Conservation (phyloP, 2,329 filamentous ascomycete species). For the Didymella pinodella region DNA sequence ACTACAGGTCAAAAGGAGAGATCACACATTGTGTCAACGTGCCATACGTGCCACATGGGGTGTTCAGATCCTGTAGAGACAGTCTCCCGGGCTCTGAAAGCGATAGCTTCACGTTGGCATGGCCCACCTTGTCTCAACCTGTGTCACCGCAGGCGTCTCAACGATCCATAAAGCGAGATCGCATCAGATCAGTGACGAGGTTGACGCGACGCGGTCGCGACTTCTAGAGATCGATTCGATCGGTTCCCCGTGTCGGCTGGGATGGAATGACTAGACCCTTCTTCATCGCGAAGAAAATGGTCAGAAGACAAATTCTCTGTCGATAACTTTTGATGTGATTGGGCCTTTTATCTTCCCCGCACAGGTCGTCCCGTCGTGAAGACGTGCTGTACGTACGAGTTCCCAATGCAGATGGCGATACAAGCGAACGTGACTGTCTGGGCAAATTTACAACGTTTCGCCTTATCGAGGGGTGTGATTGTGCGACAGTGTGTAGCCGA, state of each 20-base stretch:
- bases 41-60: constrained; percentile 16
- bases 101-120: constrained; percentile 8
- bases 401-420: constrained; percentile 10
- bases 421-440: constrained; percentile 8
- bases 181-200: not conserved
- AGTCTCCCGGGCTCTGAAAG: constrained; percentile 1
- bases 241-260: constrained; percentile 9
- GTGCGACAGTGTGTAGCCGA: constrained; percentile 16
- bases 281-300: not conserved
- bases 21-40: constrained; percentile 17
- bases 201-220: constrained; percentile 16
- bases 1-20: constrained; percentile 12
- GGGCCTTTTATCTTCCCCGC: not conserved
- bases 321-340: constrained; percentile 6
- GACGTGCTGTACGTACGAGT: constrained; percentile 15
- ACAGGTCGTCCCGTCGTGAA: constrained; percentile 4
- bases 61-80: constrained; percentile 3
- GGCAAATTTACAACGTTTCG: constrained; percentile 4
- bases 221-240: not conserved
- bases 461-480: constrained; percentile 4
- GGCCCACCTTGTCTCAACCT: constrained; percentile 8
- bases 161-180: constrained; percentile 15
- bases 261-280: constrained; percentile 18
- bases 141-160: constrained; percentile 18
- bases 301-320: constrained; percentile 11